These are phyloP conservation scores for Mayamaea pseudoterrestris DNA, from an alignment of 108 stramenopile species.

Conservation along the genomic window DNA sequence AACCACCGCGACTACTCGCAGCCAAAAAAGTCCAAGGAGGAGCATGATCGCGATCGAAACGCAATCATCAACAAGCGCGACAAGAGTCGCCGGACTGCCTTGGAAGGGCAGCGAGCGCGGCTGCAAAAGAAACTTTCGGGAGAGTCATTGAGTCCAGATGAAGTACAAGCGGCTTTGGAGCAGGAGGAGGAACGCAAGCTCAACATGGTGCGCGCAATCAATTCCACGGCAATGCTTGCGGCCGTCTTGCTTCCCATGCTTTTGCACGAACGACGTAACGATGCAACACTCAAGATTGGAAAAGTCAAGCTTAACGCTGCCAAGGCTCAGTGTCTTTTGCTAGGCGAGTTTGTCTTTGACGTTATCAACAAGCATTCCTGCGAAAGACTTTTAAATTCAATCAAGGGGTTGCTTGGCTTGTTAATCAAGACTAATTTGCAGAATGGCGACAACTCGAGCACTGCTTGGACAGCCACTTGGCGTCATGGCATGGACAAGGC, in stretches of 20 bases:
- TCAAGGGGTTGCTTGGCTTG: background rate
- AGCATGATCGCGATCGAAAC: no score
- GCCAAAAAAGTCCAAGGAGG: no score
- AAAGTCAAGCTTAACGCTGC: background rate
- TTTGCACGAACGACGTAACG: slow-evolving; percentile 5
- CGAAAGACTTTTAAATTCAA: background rate
- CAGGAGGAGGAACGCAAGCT: background rate
- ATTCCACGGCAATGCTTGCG: background rate
- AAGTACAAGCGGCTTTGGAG: background rate
- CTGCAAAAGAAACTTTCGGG: background rate
- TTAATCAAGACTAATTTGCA: background rate
- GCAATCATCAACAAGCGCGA: no score
- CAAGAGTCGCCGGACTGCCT: background rate
- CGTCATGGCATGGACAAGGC: background rate
- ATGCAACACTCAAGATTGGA: background rate
- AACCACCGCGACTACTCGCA: no score
- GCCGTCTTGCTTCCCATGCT: background rate
- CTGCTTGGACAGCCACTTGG: background rate
- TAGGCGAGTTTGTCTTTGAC: background rate
- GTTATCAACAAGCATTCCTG: background rate
- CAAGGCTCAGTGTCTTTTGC: background rate
- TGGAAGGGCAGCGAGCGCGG: slow-evolving; percentile 1
- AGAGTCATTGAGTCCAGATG: background rate
- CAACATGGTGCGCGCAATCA: background rate
- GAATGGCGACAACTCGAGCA: background rate